phyloP scores from a whole-genome alignment of 2,329 filamentous ascomycete genomes.

The Ampelomyces quisqualis region DNA sequence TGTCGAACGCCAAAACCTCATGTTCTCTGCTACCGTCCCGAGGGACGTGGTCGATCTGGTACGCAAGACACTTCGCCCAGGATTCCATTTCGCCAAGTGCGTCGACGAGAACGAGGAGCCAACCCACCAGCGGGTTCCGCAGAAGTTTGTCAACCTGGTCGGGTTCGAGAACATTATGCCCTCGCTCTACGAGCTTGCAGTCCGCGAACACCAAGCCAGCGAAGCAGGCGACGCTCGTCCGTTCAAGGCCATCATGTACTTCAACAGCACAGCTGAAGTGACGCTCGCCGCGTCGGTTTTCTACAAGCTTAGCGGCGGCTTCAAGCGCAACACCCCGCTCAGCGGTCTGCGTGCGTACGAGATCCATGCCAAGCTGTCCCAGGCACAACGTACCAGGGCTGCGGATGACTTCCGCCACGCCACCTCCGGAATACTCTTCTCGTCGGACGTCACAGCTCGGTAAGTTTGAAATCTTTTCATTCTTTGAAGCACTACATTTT shows the following conservation, averaged over 20 bases:
- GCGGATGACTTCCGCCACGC: slow-evolving; percentile 70
- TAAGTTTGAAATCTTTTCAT: no score
- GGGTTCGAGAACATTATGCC: slow-evolving; percentile 77
- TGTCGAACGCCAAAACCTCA: slow-evolving; percentile 80
- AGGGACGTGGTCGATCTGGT: slow-evolving; percentile 79
- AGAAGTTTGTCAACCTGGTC: slow-evolving; percentile 67
- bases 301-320: slow-evolving; percentile 48
- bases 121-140: slow-evolving; percentile 82
- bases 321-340: slow-evolving; percentile 32
- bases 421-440: slow-evolving; percentile 56
- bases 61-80: slow-evolving; percentile 71
- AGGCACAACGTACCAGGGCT: slow-evolving; percentile 66
- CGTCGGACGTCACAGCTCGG: slow-evolving; percentile 56
- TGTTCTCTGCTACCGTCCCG: slow-evolving; percentile 94
- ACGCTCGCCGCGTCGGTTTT: slow-evolving; percentile 64
- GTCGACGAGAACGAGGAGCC: slow-evolving; percentile 77
- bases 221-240: slow-evolving; percentile 53
- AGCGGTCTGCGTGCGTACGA: slow-evolving; percentile 51
- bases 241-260: slow-evolving; percentile 97
- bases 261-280: slow-evolving; percentile 75
- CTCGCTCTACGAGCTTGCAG: slow-evolving; percentile 71
- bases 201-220: slow-evolving; percentile 57
- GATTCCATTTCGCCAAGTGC: slow-evolving; percentile 91
- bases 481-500: no score
- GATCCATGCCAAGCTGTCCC: slow-evolving; percentile 79